Evolutionary conservation across 164 flowering plant genomes (phyloP).

Genomic region (Vitis vinifera): ASM3070453v1 NC_081812.1:19028001-19028500

Average conservation of each 20-base stretch:
- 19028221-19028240: constrained; percentile 33
- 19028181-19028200: constrained; percentile 42
- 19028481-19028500: too few species aligned
- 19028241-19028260: neutral
- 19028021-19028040: constrained; percentile 56
- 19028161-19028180: constrained; percentile 64
- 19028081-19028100: constrained; percentile 64
- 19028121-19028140: constrained; percentile 65
- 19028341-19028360: neutral
- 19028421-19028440: too few species aligned
- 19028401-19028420: too few species aligned
- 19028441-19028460: too few species aligned
- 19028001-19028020: constrained; percentile 74
- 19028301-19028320: neutral
- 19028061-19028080: constrained; percentile 62
- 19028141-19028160: constrained; percentile 60
- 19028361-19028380: too few species aligned
- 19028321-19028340: neutral
- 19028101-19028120: constrained; percentile 55
- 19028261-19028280: neutral
- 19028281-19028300: constrained; percentile 3
- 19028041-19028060: constrained; percentile 21
- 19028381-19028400: too few species aligned
- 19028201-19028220: constrained; percentile 67
- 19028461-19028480: too few species aligned